A percentile compares a stretch with the other conserved stretches of the same genome.
phyloP scores from a whole-genome alignment of 495 filamentous ascomycete species.

The Penicillium subrubescens region DNA sequence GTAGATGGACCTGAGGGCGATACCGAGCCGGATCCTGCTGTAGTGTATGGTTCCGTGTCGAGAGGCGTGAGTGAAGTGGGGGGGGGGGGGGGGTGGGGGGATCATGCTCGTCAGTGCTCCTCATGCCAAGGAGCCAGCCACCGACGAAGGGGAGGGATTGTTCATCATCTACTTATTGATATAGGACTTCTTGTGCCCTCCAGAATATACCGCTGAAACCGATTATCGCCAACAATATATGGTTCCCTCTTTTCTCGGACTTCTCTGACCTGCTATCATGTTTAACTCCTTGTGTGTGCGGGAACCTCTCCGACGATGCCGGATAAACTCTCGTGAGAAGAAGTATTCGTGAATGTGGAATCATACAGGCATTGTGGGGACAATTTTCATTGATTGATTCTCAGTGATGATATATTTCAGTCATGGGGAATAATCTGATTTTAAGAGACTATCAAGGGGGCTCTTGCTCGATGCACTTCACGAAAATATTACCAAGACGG shows the following conservation, averaged over 20 bases:
- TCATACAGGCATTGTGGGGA: background rate
- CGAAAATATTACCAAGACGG: background rate
- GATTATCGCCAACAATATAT: too few relatives aligned
- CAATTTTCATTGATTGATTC: background rate
- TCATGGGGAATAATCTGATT: background rate
- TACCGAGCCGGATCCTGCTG: too few relatives aligned
- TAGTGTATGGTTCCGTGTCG: too few relatives aligned
- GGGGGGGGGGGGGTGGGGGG: background rate
- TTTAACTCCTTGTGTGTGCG: too few relatives aligned
- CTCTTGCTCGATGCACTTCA: background rate
- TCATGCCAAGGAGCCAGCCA: background rate
- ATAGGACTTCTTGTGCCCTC: background rate
- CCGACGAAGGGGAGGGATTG: background rate
- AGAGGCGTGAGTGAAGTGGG: too few relatives aligned
- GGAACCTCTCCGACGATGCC: too few relatives aligned
- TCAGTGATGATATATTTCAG: background rate
- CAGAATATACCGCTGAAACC: background rate
- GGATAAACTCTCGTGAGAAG: too few relatives aligned
- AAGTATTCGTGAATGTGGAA: too few relatives aligned
- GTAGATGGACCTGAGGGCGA: too few relatives aligned
- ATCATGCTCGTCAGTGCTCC: background rate
- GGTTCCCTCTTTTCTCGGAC: too few relatives aligned
- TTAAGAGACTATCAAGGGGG: too few relatives aligned
- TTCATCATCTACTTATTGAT: background rate
- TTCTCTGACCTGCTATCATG: too few relatives aligned